Base-by-base conservation (phyloP, 2,329 filamentous ascomycete species). In the Trichoderma sp. region DNA sequence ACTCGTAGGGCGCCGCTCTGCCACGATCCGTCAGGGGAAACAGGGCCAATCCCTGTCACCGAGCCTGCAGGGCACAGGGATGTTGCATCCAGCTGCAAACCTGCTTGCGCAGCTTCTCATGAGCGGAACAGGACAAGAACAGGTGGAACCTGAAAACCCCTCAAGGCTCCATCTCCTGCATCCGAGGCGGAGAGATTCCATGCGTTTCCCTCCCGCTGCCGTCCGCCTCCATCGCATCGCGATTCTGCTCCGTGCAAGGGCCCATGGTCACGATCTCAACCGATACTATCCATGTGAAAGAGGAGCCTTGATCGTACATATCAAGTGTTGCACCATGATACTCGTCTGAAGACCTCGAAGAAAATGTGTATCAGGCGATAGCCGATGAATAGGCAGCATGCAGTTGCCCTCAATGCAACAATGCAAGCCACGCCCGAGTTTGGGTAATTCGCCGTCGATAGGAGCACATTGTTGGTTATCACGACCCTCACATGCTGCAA, bases 21-120 rank as follows among this genome's bases (percentile, higher is more conserved):
- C 68, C 68, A 63, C 67, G 69, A 70, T 72, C 71, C 57, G 55
- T 67, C 52, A 57, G 51, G n/a, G n/a, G 47, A 48, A 48, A 62
- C 43, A 57, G 26, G 26, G 34, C 57, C n/a, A 28, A 41, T 62
- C 54, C 58, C 19, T 56, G 50, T 51, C n/a, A 28, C 24, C 39
- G 34, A 28, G 5, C 41, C 28, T 15, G 26, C 34, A 43, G 55
- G 63, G 63, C 39, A 9, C 48, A 39, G 28, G 51, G 45, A 56
- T 41, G 24, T 26, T 21, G 39, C 47, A 57, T 26, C 34, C 39
- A n/a, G 34, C 59, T 54, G 19, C 47, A 24, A 58, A 58, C 44
- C 28, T 63, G 58, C 58, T 28, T 52, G 58, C 47, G 47, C 44
- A 60, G 30, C 57, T 41, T 60, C 43, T 58, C 54, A 57, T 45